Conservation (phyloP, 2,329 filamentous ascomycete species). For the Emmonsia crescens region DNA sequence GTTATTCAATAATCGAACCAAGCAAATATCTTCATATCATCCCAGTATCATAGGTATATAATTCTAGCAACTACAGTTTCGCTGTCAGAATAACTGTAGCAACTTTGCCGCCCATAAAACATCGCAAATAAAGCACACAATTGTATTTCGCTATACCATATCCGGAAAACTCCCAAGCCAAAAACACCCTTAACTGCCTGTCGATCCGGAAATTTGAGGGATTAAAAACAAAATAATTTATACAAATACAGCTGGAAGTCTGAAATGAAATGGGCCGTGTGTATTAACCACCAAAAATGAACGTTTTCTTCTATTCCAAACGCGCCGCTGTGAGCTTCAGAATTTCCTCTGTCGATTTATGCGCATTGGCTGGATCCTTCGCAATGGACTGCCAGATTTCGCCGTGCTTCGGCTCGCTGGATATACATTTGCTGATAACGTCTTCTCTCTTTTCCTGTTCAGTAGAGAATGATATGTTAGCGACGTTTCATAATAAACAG, state of each 20-base stretch:
- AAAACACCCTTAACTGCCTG: background rate
- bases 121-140: background rate
- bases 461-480: background rate
- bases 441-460: slow-evolving; percentile 70
- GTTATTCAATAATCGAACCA: background rate
- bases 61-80: background rate
- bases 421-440: slow-evolving; percentile 66
- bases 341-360: slow-evolving; percentile 66
- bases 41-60: background rate
- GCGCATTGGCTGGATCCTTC: slow-evolving; percentile 75
- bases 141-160: background rate
- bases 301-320: slow-evolving; percentile 7
- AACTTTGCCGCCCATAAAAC: background rate
- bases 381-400: slow-evolving; percentile 80
- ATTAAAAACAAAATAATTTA: background rate
- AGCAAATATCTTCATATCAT: background rate
- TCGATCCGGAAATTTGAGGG: background rate
- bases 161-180: background rate
- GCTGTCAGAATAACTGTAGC: background rate
- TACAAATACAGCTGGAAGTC: slow-evolving; percentile 10
- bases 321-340: slow-evolving; percentile 62
- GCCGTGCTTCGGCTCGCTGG: slow-evolving; percentile 81
- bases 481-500: background rate
- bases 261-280: background rate
- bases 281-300: background rate